Percentiles rank a stretch among this genome's conserved stretches.
These are phyloP conservation scores for Pseudogymnoascus sp. DNA, from an alignment of 2,329 filamentous ascomycete genomes.

Conservation along the genomic window DNA sequence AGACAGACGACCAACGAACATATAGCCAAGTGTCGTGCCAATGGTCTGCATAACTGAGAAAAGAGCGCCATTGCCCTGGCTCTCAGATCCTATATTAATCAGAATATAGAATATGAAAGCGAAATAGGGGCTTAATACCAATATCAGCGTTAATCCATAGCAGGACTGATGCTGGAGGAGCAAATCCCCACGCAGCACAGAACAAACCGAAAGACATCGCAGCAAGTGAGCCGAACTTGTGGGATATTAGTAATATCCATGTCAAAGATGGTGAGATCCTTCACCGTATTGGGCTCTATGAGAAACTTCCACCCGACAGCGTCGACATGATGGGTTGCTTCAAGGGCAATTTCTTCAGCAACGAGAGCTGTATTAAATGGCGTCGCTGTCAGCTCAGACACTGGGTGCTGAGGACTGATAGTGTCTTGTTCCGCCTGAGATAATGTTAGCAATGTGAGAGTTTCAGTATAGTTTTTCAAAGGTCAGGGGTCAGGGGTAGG, in stretches of 20 bases:
- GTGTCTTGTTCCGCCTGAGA: not conserved
- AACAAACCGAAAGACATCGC: not conserved
- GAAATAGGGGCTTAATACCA: not conserved
- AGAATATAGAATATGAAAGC: not conserved
- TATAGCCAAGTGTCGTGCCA: conserved; percentile 33
- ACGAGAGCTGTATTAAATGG: not conserved
- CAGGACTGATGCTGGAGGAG: not conserved
- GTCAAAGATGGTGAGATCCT: not conserved
- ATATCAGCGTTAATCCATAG: not conserved
- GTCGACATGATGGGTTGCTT: not conserved
- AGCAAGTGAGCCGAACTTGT: not conserved
- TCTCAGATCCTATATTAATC: not conserved
- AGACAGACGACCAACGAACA: conserved; percentile 36
- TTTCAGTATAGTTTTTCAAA: not conserved
- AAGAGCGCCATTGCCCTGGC: not conserved
- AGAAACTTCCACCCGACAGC: not conserved
- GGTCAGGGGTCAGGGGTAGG: not conserved
- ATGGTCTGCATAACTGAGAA: conserved; percentile 23
- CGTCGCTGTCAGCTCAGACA: not conserved
- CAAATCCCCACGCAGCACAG: not conserved
- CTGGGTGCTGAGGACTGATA: not conserved
- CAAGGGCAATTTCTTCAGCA: not conserved
- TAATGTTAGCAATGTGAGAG: not conserved
- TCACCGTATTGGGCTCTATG: not conserved
- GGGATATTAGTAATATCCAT: not conserved